A percentile compares a stretch with the other conserved stretches of the same genome.
These are phyloP conservation scores for Syncephalastrum monosporum DNA, from an alignment of 371 early-diverging fungal species.

Conservation along the genomic window DNA sequence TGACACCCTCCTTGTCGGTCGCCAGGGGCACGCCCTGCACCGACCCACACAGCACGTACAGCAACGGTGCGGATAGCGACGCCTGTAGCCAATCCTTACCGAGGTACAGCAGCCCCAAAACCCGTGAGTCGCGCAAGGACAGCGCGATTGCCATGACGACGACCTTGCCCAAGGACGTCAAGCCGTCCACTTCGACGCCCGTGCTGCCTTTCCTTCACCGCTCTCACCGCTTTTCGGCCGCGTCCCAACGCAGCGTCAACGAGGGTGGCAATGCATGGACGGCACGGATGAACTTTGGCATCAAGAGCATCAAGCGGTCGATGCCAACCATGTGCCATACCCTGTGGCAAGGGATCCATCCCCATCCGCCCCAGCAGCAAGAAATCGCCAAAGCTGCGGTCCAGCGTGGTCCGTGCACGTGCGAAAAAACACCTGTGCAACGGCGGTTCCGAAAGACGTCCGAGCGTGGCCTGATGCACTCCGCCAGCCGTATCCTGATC, in stretches of 20 bases:
- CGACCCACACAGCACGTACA: no score
- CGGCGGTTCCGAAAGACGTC: constrained; percentile 1
- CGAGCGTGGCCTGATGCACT: constrained; percentile 2
- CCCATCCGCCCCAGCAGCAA: neutral
- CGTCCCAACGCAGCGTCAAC: constrained; percentile 22
- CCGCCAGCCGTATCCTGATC: constrained; percentile 8
- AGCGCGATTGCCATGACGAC: constrained; percentile 30
- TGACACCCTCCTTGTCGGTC: no score
- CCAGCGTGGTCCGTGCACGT: constrained; percentile 4
- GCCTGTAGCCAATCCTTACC: neutral
- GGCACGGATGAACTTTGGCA: constrained; percentile 27
- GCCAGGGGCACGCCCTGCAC: no score
- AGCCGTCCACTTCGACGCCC: constrained; percentile 20
- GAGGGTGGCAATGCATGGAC: constrained; percentile 30
- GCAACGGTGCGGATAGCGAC: neutral
- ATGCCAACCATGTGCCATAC: constrained; percentile 32
- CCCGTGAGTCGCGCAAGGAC: constrained; percentile 24
- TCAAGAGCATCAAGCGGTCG: constrained; percentile 32
- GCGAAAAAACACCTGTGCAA: no score
- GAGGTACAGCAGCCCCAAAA: constrained; percentile 2
- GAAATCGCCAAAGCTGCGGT: constrained; percentile 1
- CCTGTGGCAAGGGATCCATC: constrained; percentile 19
- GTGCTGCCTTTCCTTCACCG: constrained; percentile 19
- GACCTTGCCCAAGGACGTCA: constrained; percentile 10
- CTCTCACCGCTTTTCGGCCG: constrained; percentile 21